Evolutionary conservation across 1,139 yeast genomes (phyloP).

Genomic region (Blastobotrys apis): DNA sequence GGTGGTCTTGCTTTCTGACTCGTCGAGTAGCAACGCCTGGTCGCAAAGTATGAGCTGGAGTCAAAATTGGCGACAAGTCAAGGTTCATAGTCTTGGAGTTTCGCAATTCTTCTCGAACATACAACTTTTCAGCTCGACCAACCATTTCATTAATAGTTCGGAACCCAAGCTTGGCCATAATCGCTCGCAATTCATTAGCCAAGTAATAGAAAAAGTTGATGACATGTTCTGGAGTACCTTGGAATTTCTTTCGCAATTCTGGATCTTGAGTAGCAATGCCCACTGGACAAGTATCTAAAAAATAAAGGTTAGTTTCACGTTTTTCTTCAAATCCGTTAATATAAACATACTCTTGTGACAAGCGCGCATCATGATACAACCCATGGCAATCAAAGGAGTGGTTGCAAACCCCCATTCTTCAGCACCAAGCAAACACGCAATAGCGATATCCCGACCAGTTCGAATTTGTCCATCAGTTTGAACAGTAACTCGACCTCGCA

Average conservation of each 20-base stretch:
- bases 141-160: slow-evolving; percentile 97
- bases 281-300: slow-evolving; percentile 85
- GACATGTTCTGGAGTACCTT: slow-evolving; percentile 97
- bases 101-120: slow-evolving; percentile 78
- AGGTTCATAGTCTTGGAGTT: slow-evolving; percentile 88
- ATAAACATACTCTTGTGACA: slow-evolving; percentile 50
- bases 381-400: slow-evolving; percentile 94
- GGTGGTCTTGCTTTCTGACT: slow-evolving; percentile 91
- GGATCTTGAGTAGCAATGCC: slow-evolving; percentile 99
- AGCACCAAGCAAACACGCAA: slow-evolving; percentile 94
- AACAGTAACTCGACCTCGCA: slow-evolving; percentile 90
- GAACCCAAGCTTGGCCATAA: slow-evolving; percentile 94
- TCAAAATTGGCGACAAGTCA: slow-evolving; percentile 86
- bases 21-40: slow-evolving; percentile 97
- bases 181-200: slow-evolving; percentile 84
- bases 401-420: slow-evolving; percentile 99
- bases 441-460: slow-evolving; percentile 94
- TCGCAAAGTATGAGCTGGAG: slow-evolving; percentile 94
- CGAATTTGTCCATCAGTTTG: slow-evolving; percentile 97
- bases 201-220: slow-evolving; percentile 95
- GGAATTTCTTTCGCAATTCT: slow-evolving; percentile 81
- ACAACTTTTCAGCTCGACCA: slow-evolving; percentile 89
- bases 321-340: background rate
- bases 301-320: background rate
- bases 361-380: slow-evolving; percentile 93